Evolutionary conservation across 805 yeast genomes (phyloP).

Genomic region (Metschnikowia henanensis): DNA sequence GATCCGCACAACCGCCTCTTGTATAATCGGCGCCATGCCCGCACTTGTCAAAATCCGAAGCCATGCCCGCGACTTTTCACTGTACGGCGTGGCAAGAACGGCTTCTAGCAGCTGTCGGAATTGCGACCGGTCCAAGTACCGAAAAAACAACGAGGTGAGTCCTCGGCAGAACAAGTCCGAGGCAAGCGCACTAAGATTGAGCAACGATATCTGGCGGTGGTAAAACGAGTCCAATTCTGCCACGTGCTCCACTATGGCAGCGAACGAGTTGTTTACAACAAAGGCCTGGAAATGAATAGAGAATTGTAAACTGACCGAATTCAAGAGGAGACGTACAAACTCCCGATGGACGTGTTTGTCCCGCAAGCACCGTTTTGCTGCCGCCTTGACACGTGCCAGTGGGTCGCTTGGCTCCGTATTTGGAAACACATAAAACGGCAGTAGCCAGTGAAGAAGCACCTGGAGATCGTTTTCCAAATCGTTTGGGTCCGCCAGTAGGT

Average conservation of each 20-base stretch:
- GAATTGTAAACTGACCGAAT: constrained; percentile 29
- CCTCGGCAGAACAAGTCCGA: constrained; percentile 27
- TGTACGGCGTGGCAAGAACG: constrained; percentile 1
- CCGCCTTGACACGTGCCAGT: constrained; percentile 34
- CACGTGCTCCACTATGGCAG: constrained; percentile 14
- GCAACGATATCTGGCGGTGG: constrained; percentile 20
- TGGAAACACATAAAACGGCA: constrained; percentile 25
- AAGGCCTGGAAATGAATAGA: constrained; percentile 12
- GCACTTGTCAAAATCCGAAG: constrained; percentile 11
- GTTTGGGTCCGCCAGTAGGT: constrained; percentile 14
- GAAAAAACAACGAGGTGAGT: constrained; percentile 28
- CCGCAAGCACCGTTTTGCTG: constrained; percentile 37
- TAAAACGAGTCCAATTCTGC: constrained; percentile 24
- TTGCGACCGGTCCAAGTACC: constrained; percentile 14
- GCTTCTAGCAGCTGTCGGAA: constrained; percentile 8
- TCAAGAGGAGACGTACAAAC: constrained; percentile 33
- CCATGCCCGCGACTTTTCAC: constrained; percentile 5
- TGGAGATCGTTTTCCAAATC: constrained; percentile 38
- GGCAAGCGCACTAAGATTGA: constrained; percentile 24
- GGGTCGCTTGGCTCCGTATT: constrained; percentile 26
- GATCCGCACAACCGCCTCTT: constrained; percentile 33
- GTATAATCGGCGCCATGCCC: constrained; percentile 17
- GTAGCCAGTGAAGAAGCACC: constrained; percentile 33
- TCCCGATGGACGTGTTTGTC: constrained; percentile 32
- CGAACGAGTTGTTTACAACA: constrained; percentile 3